A percentile compares a stretch with the other conserved stretches of the same genome.
Conservation (phyloP, 2,329 filamentous ascomycete species). For the Penicillium janthinellum region DNA sequence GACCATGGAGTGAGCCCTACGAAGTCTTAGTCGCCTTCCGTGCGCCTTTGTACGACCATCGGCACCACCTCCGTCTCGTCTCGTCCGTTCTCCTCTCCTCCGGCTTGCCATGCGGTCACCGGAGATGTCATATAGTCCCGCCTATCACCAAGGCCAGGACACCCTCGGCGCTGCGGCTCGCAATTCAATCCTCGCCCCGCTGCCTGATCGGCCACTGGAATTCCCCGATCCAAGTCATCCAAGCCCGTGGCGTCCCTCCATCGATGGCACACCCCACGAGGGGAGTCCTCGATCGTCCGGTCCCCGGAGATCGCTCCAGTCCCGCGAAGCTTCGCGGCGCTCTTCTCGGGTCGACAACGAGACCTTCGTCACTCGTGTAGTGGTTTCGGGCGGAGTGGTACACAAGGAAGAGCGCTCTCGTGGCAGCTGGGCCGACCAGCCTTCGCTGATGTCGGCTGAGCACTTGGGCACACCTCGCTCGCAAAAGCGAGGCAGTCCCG, state of each 20-base stretch:
- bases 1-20: constrained; percentile 26
- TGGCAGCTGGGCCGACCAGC: constrained; percentile 37
- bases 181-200: constrained; percentile 24
- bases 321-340: constrained; percentile 27
- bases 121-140: constrained; percentile 42
- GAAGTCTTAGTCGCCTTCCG: constrained; percentile 21
- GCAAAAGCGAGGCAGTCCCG: constrained; percentile 31
- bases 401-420: constrained; percentile 35
- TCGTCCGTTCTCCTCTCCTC: constrained; percentile 13
- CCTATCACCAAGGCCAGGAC: constrained; percentile 35
- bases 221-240: constrained; percentile 19
- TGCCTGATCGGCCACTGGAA: constrained; percentile 24
- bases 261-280: constrained; percentile 19
- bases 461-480: constrained; percentile 29
- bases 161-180: constrained; percentile 26
- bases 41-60: constrained; percentile 26
- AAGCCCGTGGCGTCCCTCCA: constrained; percentile 14
- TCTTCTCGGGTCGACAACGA: constrained; percentile 27
- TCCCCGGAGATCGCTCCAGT: constrained; percentile 27
- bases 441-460: constrained; percentile 39
- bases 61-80: constrained; percentile 7
- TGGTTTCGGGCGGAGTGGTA: constrained; percentile 29
- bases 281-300: constrained; percentile 27
- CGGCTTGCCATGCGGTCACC: constrained; percentile 34
- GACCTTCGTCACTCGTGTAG: constrained; percentile 26